Conservation (phyloP, 352 stramenopile genomes). For the Pythium monospermum region DNA sequence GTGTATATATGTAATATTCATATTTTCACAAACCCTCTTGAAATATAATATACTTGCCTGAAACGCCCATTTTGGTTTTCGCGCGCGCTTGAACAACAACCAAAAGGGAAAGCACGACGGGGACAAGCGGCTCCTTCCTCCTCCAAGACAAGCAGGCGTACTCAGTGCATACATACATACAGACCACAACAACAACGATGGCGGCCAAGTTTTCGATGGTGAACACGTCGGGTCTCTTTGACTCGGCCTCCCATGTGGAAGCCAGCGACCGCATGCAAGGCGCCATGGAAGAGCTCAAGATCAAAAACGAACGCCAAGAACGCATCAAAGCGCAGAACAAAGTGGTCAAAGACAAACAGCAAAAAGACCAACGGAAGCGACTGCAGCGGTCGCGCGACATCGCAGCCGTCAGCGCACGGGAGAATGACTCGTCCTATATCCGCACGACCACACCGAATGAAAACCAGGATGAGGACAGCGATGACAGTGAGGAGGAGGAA, state of each 20-base stretch:
- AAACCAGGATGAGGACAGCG: slow-evolving; percentile 24
- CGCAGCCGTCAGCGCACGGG: slow-evolving; percentile 22
- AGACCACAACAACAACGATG: slow-evolving; percentile 27
- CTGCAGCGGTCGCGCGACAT: slow-evolving; percentile 22
- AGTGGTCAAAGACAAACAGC: slow-evolving; percentile 3
- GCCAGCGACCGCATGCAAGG: slow-evolving; percentile 67
- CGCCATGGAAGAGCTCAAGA: slow-evolving; percentile 67
- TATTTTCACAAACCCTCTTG: too few species aligned
- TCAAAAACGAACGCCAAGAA: slow-evolving; percentile 49
- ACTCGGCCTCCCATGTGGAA: slow-evolving; percentile 59
- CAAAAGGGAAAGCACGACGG: too few species aligned
- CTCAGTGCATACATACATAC: too few species aligned
- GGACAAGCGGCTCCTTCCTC: too few species aligned
- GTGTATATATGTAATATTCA: too few species aligned
- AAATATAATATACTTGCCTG: too few species aligned
- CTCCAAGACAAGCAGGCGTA: too few species aligned
- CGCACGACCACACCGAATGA: slow-evolving; percentile 15
- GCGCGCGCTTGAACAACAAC: too few species aligned
- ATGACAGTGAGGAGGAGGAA: slow-evolving; percentile 20
- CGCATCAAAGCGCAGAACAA: slow-evolving; percentile 5
- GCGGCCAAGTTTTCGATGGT: slow-evolving; percentile 79
- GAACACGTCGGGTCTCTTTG: slow-evolving; percentile 68
- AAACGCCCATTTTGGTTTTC: too few species aligned
- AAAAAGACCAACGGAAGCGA: slow-evolving; percentile 17
- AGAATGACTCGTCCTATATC: slow-evolving; percentile 9